These are phyloP conservation scores for Fusarium albidum DNA, from an alignment of 2,329 filamentous ascomycete genomes.

Conservation along the genomic window DNA sequence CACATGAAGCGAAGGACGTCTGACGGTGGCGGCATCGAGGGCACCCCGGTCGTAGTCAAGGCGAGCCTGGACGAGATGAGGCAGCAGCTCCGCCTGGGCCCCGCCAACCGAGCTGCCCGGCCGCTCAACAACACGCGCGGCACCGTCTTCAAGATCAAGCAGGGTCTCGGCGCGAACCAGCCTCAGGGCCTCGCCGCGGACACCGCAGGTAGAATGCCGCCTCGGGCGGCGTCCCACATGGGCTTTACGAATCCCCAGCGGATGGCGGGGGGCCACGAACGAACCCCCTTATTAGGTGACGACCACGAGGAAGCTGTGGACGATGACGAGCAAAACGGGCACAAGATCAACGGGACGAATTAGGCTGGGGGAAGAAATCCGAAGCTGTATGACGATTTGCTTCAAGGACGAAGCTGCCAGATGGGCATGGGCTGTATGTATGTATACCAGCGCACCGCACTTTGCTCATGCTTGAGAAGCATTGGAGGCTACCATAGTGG, in stretches of 20 bases:
- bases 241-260: constrained; percentile 23
- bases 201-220: constrained; percentile 28
- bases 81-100: constrained; percentile 71
- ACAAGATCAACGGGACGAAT: constrained; percentile 36
- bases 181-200: constrained; percentile 11
- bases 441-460: neutral
- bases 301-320: constrained; percentile 33
- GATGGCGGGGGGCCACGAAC: constrained; percentile 35
- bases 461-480: too few relatives aligned
- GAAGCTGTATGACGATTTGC: constrained; percentile 9
- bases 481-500: too few relatives aligned
- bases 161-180: constrained; percentile 42
- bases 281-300: constrained; percentile 42
- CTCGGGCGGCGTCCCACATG: constrained; percentile 35
- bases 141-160: constrained; percentile 73
- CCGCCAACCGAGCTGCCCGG: constrained; percentile 71
- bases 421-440: neutral
- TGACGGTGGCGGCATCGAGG: constrained; percentile 60
- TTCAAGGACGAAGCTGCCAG: neutral
- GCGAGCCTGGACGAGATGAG: constrained; percentile 70
- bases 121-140: constrained; percentile 66
- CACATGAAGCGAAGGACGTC: constrained; percentile 68
- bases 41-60: constrained; percentile 61
- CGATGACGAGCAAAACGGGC: constrained; percentile 15
- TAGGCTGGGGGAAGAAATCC: neutral